These are phyloP conservation scores for Cladosporium sp. DNA, from an alignment of 2,329 filamentous ascomycete species.

Conservation along the genomic window DNA sequence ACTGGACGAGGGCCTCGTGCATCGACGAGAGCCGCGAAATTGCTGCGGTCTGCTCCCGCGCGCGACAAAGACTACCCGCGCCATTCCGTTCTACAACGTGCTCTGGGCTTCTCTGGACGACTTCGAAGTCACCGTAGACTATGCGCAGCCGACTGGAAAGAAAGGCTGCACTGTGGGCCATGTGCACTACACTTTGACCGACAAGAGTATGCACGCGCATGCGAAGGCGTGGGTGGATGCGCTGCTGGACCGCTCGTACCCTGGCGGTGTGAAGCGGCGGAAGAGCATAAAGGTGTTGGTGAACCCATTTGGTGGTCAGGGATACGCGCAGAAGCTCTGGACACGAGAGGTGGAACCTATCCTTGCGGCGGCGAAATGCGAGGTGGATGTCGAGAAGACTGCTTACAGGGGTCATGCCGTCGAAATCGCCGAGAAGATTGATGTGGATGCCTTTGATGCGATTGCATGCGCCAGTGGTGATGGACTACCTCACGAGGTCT, in stretches of 20 bases:
- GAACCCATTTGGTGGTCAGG: slow-evolving; percentile 88
- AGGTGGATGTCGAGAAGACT: slow-evolving; percentile 73
- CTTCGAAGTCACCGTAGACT: slow-evolving; percentile 68
- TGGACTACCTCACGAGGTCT: slow-evolving; percentile 87
- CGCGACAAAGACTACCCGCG: slow-evolving; percentile 51
- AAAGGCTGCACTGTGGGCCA: slow-evolving; percentile 62
- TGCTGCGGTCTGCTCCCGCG: slow-evolving; percentile 59
- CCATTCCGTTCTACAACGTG: slow-evolving; percentile 78
- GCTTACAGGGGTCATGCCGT: slow-evolving; percentile 73
- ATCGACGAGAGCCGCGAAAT: slow-evolving; percentile 48
- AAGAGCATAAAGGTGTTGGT: slow-evolving; percentile 86
- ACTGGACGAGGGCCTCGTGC: slow-evolving; percentile 58
- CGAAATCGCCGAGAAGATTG: slow-evolving; percentile 72
- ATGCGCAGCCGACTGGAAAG: slow-evolving; percentile 61
- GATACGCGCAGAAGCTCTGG: slow-evolving; percentile 73
- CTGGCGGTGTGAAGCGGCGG: slow-evolving; percentile 59
- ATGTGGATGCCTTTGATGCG: slow-evolving; percentile 80
- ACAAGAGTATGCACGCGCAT: slow-evolving; percentile 53
- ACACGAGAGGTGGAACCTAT: slow-evolving; percentile 75
- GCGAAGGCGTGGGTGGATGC: slow-evolving; percentile 63
- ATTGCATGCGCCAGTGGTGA: slow-evolving; percentile 90
- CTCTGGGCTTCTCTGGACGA: slow-evolving; percentile 73
- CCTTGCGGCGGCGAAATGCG: slow-evolving; percentile 77
- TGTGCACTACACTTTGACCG: slow-evolving; percentile 61
- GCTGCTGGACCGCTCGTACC: slow-evolving; percentile 73